These are phyloP conservation scores for Pleurotus eryngii DNA, from an alignment of 768 basidiomycete genomes.

Conservation along the genomic window DNA sequence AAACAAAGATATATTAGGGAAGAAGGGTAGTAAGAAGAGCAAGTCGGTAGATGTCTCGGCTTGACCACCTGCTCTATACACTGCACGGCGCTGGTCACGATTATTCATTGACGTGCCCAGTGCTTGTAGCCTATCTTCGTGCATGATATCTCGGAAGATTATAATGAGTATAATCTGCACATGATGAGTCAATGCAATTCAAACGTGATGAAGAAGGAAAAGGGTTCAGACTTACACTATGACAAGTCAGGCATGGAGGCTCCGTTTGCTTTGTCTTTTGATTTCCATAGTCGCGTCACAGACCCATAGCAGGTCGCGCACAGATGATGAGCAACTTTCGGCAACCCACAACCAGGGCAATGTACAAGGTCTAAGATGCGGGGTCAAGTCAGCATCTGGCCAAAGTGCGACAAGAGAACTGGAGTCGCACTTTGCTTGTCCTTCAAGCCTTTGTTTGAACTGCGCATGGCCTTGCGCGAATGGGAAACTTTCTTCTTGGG, in stretches of 20 bases:
- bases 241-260: conserved; percentile 34
- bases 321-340: conserved; percentile 86
- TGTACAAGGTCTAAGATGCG: conserved; percentile 71
- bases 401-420: conserved; percentile 5
- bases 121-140: too few species aligned
- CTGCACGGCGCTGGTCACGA: too few species aligned
- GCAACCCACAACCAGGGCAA: conserved; percentile 85
- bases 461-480: conserved; percentile 92
- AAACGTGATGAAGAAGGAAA: too few species aligned
- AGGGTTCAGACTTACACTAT: conserved; percentile 11
- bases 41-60: conserved; percentile 8
- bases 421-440: conserved; percentile 78
- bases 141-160: too few species aligned
- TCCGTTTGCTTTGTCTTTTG: conserved; percentile 27
- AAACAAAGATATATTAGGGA: conserved; percentile 30
- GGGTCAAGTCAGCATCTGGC: conserved; percentile 1
- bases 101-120: too few species aligned
- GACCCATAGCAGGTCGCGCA: conserved; percentile 80
- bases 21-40: conserved; percentile 31
- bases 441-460: conserved; percentile 91
- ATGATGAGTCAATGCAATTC: too few species aligned
- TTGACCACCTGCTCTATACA: neutral
- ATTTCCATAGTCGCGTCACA: conserved; percentile 65
- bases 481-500: conserved; percentile 94
- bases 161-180: too few species aligned